Evolutionary conservation across 2,329 filamentous ascomycete species (phyloP).

Genomic region (Trichoderma breve): DNA sequence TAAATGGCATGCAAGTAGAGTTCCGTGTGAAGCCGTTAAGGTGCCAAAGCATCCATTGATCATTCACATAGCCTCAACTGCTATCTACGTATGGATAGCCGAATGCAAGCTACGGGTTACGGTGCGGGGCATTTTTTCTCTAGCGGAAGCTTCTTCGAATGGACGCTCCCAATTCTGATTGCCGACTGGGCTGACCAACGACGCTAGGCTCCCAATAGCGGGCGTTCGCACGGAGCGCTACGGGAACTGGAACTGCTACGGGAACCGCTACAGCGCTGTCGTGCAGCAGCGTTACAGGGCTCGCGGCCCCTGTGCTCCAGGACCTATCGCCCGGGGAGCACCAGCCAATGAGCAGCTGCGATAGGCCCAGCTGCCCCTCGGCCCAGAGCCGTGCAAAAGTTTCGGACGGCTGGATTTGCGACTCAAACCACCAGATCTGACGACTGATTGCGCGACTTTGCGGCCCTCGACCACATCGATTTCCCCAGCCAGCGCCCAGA

Average conservation of each 20-base stretch:
- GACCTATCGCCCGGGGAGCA: neutral
- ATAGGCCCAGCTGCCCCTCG: constrained; percentile 6
- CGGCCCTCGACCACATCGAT: neutral
- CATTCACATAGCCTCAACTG: too few relatives aligned
- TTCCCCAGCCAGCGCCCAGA: neutral
- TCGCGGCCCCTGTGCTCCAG: constrained; percentile 1
- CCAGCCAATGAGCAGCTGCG: constrained; percentile 14
- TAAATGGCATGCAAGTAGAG: neutral
- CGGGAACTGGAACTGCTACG: neutral
- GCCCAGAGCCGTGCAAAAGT: constrained; percentile 21
- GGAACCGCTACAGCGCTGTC: constrained; percentile 7
- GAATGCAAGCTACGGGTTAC: neutral
- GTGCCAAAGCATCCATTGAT: neutral
- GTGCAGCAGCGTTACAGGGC: constrained; percentile 11
- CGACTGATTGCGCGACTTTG: constrained; percentile 11
- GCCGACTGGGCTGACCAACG: neutral
- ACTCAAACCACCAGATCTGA: constrained; percentile 4
- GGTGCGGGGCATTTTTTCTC: neutral
- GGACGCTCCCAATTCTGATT: neutral
- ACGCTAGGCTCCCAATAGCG: neutral
- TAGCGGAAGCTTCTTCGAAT: neutral
- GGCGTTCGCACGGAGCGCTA: neutral
- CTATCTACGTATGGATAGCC: neutral
- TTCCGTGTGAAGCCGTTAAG: neutral
- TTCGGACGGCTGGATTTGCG: constrained; percentile 18